phyloP scores from a whole-genome alignment of 1,284 basidiomycete genomes.

The Tilletia walkeri region DNA sequence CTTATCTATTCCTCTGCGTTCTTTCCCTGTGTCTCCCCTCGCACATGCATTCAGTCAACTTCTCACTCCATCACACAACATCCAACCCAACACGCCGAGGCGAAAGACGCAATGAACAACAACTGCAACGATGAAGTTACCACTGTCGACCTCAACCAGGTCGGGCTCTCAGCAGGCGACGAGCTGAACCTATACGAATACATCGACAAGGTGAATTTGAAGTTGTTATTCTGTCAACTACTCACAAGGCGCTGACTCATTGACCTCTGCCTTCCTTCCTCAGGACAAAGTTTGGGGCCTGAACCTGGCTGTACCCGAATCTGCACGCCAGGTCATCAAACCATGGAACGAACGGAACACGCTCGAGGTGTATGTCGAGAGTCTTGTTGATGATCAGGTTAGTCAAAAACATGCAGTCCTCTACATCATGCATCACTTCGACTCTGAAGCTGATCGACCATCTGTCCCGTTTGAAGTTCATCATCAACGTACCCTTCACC shows the following conservation, averaged over 20 bases:
- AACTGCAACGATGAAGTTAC: slow-evolving; percentile 19
- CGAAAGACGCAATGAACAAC: background rate
- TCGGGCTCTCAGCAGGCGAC: background rate
- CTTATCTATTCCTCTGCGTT: no score
- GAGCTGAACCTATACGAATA: slow-evolving; percentile 39
- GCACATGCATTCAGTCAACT: background rate
- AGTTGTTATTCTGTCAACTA: no score
- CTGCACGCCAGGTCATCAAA: slow-evolving; percentile 46
- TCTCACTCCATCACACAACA: background rate
- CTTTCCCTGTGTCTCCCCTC: no score
- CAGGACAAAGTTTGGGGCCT: slow-evolving; percentile 45
- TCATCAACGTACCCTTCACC: slow-evolving; percentile 51
- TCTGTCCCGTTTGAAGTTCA: slow-evolving; percentile 24
- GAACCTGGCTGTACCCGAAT: slow-evolving; percentile 48
- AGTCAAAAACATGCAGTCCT: no score
- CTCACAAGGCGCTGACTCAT: no score
- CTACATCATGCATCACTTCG: no score
- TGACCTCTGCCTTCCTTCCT: no score
- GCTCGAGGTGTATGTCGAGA: slow-evolving; percentile 38
- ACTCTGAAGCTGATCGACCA: no score
- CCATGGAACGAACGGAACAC: slow-evolving; percentile 48
- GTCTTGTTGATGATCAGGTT: slow-evolving; percentile 51
- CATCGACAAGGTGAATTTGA: slow-evolving; percentile 31
- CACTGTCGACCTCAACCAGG: slow-evolving; percentile 16
- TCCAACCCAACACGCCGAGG: background rate